A percentile compares a stretch with the other conserved stretches of the same genome.
Evolutionary conservation across 2,329 filamentous ascomycete genomes (phyloP).

Genomic region (Cryoendolithus antarcticus): DNA sequence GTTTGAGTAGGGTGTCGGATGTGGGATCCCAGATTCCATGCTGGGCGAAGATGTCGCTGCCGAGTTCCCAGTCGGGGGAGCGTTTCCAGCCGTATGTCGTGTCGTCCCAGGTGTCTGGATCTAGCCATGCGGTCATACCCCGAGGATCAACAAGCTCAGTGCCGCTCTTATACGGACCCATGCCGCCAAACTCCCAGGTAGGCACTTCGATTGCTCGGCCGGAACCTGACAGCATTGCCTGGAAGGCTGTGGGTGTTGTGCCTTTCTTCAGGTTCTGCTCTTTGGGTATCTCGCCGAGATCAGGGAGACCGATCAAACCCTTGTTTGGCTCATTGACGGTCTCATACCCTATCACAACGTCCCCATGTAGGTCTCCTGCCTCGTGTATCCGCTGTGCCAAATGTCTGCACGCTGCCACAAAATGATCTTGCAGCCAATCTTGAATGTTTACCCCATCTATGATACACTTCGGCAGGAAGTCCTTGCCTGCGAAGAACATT

Average conservation of each 20-base stretch:
- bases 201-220: constrained; percentile 82
- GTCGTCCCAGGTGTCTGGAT: constrained; percentile 67
- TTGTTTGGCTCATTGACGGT: constrained; percentile 90
- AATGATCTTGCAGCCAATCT: constrained; percentile 84
- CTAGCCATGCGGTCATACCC: constrained; percentile 71
- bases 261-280: constrained; percentile 89
- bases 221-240: constrained; percentile 82
- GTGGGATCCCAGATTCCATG: constrained; percentile 87
- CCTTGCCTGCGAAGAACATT: constrained; percentile 77
- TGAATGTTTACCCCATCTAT: constrained; percentile 94
- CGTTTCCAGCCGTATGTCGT: constrained; percentile 81
- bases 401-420: constrained; percentile 65
- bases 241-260: constrained; percentile 86
- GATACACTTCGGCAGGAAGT: constrained; percentile 91
- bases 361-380: constrained; percentile 74
- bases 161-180: constrained; percentile 86
- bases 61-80: constrained; percentile 77
- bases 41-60: constrained; percentile 94
- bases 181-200: constrained; percentile 83
- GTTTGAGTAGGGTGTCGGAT: constrained; percentile 63
- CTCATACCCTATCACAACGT: constrained; percentile 89
- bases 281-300: constrained; percentile 67
- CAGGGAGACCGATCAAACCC: constrained; percentile 71
- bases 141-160: constrained; percentile 74
- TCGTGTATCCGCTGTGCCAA: constrained; percentile 77